These are phyloP conservation scores for Acer negundo DNA, from an alignment of 345 rosid species.

Conservation along the genomic window DNA sequence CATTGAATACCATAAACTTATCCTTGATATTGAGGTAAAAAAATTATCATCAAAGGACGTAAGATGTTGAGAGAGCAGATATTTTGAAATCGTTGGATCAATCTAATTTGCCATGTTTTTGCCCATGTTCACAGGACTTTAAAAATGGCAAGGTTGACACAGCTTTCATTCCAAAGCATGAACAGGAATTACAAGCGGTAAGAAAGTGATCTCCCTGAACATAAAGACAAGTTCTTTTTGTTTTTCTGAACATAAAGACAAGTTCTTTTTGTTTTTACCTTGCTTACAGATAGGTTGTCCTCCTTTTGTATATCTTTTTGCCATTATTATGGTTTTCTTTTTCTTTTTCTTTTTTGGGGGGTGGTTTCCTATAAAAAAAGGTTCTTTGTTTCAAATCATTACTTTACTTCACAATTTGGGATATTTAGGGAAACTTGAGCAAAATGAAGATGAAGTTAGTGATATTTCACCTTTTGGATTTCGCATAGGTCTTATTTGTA, in stretches of 20 bases:
- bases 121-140: slow-evolving; percentile 67
- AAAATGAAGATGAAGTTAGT: slow-evolving; percentile 20
- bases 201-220: slow-evolving; percentile 24
- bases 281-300: neutral
- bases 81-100: neutral
- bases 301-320: neutral
- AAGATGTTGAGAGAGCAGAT: neutral
- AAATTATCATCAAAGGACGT: slow-evolving; percentile 4
- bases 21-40: slow-evolving; percentile 90
- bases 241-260: too few species aligned
- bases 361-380: too few species aligned
- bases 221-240: too few species aligned
- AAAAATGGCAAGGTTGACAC: slow-evolving; percentile 94
- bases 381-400: too few species aligned
- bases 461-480: slow-evolving; percentile 6
- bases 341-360: too few species aligned
- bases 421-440: neutral
- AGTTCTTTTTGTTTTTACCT: neutral
- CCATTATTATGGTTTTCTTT: too few species aligned
- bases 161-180: slow-evolving; percentile 96
- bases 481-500: neutral
- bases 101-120: slow-evolving; percentile 11
- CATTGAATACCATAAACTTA: slow-evolving; percentile 91
- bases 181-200: slow-evolving; percentile 84
- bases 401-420: neutral